Percentiles rank a stretch among this genome's conserved stretches.
Evolutionary conservation across 2,329 filamentous ascomycete genomes (phyloP).

Genomic region (Ceratocystiopsis brevicomis): DNA sequence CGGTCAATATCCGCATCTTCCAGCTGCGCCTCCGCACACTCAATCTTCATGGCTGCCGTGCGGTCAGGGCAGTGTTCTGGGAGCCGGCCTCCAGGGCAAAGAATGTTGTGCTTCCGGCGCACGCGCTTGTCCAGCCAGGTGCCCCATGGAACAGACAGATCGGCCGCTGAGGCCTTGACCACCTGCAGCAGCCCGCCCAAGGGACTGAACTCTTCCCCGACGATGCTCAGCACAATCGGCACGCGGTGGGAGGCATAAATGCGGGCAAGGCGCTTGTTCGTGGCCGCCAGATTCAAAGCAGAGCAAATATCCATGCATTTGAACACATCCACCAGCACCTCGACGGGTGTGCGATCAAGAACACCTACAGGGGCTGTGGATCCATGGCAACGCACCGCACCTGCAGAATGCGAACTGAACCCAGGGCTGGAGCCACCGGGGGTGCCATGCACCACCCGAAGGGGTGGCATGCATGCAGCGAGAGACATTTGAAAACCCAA

Average conservation of each 20-base stretch:
- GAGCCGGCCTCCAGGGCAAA: constrained; percentile 7
- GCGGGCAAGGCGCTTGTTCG: constrained; percentile 19
- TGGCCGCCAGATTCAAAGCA: constrained; percentile 20
- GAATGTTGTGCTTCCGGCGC: constrained; percentile 16
- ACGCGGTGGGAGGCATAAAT: constrained; percentile 24
- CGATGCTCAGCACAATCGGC: constrained; percentile 23
- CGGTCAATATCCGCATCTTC: constrained; percentile 11
- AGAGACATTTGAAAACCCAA: constrained; percentile 4
- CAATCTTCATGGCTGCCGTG: constrained; percentile 1
- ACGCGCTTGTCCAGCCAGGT: constrained; percentile 21
- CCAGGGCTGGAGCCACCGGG: background rate
- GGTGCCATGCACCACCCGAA: background rate
- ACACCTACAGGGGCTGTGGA: constrained; percentile 10
- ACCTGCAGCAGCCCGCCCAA: constrained; percentile 28
- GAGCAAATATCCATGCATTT: constrained; percentile 23
- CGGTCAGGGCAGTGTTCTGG: constrained; percentile 1
- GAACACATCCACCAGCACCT: constrained; percentile 30
- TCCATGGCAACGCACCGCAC: no score
- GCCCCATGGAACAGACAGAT: constrained; percentile 16
- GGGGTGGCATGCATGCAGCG: constrained; percentile 3
- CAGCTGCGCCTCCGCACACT: constrained; percentile 7
- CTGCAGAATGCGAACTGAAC: no score
- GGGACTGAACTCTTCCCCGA: constrained; percentile 24
- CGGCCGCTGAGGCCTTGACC: constrained; percentile 22
- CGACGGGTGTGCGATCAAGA: constrained; percentile 19